Percentiles rank a stretch among this genome's conserved stretches.
Evolutionary conservation across 2,329 filamentous ascomycete species (phyloP).

Genomic region (Alternaria infectoria): DNA sequence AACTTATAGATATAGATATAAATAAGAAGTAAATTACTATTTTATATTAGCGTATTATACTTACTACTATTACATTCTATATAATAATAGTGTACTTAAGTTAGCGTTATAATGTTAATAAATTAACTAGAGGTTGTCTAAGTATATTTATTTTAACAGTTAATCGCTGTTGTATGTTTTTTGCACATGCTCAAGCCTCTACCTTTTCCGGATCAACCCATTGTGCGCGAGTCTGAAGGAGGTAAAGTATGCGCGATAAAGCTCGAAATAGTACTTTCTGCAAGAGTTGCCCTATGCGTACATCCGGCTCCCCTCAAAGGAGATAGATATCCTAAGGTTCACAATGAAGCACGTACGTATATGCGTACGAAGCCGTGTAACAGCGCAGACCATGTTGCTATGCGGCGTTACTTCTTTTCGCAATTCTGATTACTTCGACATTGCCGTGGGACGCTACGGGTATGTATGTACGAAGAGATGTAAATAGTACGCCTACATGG

Average conservation of each 20-base stretch:
- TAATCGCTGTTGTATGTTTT: slow-evolving; percentile 11
- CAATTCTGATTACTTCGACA: not conserved
- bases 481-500: not conserved
- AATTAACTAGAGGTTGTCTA: no score
- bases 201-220: not conserved
- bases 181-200: not conserved
- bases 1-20: no score
- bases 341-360: not conserved
- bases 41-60: no score
- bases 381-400: not conserved
- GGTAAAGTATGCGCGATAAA: not conserved
- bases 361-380: not conserved
- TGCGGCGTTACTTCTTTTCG: not conserved
- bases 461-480: not conserved
- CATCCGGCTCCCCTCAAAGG: not conserved
- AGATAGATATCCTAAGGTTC: not conserved
- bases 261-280: not conserved
- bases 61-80: no score
- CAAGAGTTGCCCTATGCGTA: not conserved
- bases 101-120: no score
- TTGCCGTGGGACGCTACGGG: not conserved
- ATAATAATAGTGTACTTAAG: no score
- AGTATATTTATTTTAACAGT: no score
- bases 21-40: no score
- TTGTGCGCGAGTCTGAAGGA: not conserved